A percentile compares a stretch with the other conserved stretches of the same genome.
These are phyloP conservation scores for Boletus reticuloceps DNA, from an alignment of 768 basidiomycete genomes.

Conservation along the genomic window DNA sequence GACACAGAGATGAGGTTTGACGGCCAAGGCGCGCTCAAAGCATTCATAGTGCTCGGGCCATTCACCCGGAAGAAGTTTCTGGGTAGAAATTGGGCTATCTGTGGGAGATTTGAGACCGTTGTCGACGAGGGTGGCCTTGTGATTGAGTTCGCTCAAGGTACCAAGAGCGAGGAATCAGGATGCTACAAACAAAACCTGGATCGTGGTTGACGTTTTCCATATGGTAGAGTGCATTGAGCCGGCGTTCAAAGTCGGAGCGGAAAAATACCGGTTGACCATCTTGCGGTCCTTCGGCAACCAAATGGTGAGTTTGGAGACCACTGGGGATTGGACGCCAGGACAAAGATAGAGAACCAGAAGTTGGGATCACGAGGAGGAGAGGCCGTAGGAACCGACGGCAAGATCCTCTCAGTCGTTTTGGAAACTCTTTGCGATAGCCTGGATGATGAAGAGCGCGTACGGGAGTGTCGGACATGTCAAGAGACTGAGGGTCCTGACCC, in stretches of 20 bases:
- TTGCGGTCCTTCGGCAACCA: constrained; percentile 79
- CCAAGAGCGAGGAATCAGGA: constrained; percentile 82
- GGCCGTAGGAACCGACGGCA: constrained; percentile 70
- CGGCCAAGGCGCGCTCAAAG: constrained; percentile 71
- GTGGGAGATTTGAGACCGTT: constrained; percentile 38
- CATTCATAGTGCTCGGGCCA: constrained; percentile 88
- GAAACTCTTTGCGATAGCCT: constrained; percentile 75
- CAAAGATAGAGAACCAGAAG: constrained; percentile 58
- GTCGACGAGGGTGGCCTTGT: constrained; percentile 56
- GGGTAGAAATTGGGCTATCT: constrained; percentile 40
- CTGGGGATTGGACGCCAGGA: constrained; percentile 25
- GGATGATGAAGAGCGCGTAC: constrained; percentile 29
- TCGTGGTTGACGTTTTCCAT: constrained; percentile 53
- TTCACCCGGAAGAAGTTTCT: constrained; percentile 53
- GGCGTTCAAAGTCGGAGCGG: constrained; percentile 64
- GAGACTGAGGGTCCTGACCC: constrained; percentile 75
- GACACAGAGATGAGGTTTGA: constrained; percentile 81
- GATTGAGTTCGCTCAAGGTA: constrained; percentile 79
- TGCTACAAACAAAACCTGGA: constrained; percentile 74
- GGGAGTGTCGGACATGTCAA: constrained; percentile 74
- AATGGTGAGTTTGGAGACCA: constrained; percentile 37
- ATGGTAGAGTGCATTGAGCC: constrained; percentile 65
- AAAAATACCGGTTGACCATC: constrained; percentile 71
- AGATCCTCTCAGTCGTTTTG: constrained; percentile 66
- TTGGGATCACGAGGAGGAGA: constrained; percentile 57